Base-by-base conservation (phyloP, 352 stramenopile genomes). In the Globisporangium orthogonon region DNA sequence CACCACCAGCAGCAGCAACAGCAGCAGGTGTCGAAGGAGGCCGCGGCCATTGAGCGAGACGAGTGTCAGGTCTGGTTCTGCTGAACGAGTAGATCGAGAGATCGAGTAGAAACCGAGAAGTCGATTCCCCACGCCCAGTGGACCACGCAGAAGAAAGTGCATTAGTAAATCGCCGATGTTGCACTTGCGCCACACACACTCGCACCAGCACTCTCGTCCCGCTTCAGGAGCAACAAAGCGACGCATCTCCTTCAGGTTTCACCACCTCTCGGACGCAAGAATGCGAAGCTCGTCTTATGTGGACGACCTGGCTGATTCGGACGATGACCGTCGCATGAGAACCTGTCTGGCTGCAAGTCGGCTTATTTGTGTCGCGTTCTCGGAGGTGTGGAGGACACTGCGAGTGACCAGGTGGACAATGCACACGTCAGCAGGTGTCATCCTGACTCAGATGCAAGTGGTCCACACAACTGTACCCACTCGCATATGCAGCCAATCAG, bases 1-100 rank as follows among this genome's bases (percentile, higher is more conserved):
- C n/a, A 14, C 1, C 7, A 13, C 2, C 35, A 52, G 29, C 35
- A 13, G 7, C 35, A 52, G 14, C 5, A 11, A 0, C 33, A 37
- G 33, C 13, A 39, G 30, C 49, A 54, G n/a, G 13, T n/a, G 30
- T 30, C 10, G 18, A 50, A 50, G 23, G 17, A 47, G 43, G 17
- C 23, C 5, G 43, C 1, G 5, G 23, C 41, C 5, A 17, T 13
- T 5, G 41, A 46, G 41, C 41, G 41, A 46, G 43, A 47, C 15
- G 43, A 47, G n/a, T 18, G n/a, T n/a, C 43, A 47, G 7, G 43
- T 47, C 17, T 47, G 43, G 43, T 47, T 47, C 43, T 47, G 43
- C 43, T 47, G n/a, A 47, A 7, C 35, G 9, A 11, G 11, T 3
- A 43, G 35, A 11, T 15, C 35, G 35, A 40, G 2, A 17, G 35